Evolutionary conservation across 192 early-diverging fungal species (phyloP).

Genomic region (Spizellomyces punctatus): DNA sequence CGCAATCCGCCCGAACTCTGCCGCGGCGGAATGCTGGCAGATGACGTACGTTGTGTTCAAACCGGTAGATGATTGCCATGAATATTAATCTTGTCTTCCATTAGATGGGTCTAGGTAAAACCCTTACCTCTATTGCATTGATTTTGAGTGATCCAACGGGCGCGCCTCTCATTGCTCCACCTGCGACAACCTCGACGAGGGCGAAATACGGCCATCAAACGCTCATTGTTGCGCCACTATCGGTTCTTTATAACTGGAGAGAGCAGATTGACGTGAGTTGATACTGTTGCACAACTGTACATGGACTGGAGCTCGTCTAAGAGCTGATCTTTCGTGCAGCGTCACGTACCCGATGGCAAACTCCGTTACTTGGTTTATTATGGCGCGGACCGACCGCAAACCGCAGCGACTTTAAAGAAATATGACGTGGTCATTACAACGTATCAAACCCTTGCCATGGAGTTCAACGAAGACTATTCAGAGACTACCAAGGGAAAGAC

Average conservation of each 20-base stretch:
- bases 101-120: conserved; percentile 37
- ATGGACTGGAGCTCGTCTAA: no score
- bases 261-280: no score
- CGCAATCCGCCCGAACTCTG: background rate
- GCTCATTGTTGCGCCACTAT: no score
- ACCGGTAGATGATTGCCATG: no score
- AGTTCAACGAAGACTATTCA: conserved; percentile 1
- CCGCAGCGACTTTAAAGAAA: conserved; percentile 5
- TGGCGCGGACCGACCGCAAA: conserved; percentile 44
- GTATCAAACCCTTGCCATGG: conserved; percentile 42
- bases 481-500: background rate
- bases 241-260: no score
- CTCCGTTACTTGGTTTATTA: conserved; percentile 55
- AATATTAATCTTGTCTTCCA: no score
- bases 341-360: conserved; percentile 36
- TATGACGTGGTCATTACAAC: conserved; percentile 65
- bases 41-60: conserved; percentile 8
- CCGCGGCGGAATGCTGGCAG: conserved; percentile 56
- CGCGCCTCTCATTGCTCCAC: background rate
- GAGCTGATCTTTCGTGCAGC: conserved; percentile 26
- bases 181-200: conserved; percentile 57
- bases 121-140: conserved; percentile 28
- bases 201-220: conserved; percentile 10
- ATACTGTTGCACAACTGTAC: no score
- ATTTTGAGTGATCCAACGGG: conserved; percentile 19